A percentile compares a stretch with the other conserved stretches of the same genome.
Evolutionary conservation across 2,329 filamentous ascomycete species (phyloP).

Genomic region (Phialophora macrospora): DNA sequence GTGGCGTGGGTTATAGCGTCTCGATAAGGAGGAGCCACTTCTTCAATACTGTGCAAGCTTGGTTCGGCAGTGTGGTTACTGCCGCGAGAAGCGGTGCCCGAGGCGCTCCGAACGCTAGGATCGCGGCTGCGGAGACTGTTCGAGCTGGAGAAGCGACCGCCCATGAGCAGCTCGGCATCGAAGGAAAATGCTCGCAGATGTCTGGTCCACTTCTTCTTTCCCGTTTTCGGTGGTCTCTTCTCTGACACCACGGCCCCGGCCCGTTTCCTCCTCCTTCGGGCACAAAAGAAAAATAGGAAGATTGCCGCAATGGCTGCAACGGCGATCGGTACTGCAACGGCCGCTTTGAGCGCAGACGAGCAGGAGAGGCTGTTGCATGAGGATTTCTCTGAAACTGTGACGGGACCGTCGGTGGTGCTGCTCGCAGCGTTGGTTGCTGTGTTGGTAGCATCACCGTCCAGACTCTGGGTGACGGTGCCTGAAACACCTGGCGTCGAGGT

Average conservation of each 20-base stretch:
- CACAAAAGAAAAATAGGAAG: conserved; percentile 34
- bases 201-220: conserved; percentile 39
- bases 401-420: conserved; percentile 28
- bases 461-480: conserved; percentile 5
- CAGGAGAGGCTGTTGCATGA: conserved; percentile 36
- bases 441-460: conserved; percentile 1
- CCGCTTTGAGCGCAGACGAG: conserved; percentile 36
- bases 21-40: conserved; percentile 39
- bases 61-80: conserved; percentile 29
- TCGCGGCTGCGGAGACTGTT: conserved; percentile 39
- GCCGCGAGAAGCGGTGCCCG: conserved; percentile 21
- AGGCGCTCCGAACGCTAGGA: conserved; percentile 33
- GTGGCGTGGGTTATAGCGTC: conserved; percentile 34
- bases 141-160: conserved; percentile 38
- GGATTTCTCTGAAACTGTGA: conserved; percentile 30
- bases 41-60: conserved; percentile 38
- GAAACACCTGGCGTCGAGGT: background rate
- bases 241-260: conserved; percentile 28
- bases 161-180: conserved; percentile 39
- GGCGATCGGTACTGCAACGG: conserved; percentile 38
- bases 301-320: conserved; percentile 32
- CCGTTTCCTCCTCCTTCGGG: conserved; percentile 31
- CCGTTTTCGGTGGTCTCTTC: conserved; percentile 30
- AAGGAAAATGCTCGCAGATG: conserved; percentile 39
- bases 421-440: conserved; percentile 31